Conservation (phyloP, 2,329 filamentous ascomycete genomes). For the Ceratocystis cacaofunesta region DNA sequence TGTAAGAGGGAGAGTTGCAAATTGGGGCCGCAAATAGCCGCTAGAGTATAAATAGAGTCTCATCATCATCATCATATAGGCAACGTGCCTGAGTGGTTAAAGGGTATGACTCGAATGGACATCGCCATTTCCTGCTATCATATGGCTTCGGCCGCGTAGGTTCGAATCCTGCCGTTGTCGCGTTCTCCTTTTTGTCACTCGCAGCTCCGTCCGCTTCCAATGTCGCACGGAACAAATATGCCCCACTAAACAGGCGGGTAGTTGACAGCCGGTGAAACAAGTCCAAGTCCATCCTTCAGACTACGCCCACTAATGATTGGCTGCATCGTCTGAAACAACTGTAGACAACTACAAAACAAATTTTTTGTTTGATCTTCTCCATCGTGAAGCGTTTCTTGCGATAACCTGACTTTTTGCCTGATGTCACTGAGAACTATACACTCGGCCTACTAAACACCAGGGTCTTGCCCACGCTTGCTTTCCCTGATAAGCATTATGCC, state of each 20-base stretch:
- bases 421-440: background rate
- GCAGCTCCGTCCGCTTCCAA: background rate
- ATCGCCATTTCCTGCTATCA: slow-evolving; percentile 8
- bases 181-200: background rate
- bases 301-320: background rate
- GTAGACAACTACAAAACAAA: background rate
- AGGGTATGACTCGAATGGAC: slow-evolving; percentile 14
- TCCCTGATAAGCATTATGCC: background rate
- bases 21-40: no score
- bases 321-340: background rate
- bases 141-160: slow-evolving; percentile 15
- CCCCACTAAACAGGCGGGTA: background rate
- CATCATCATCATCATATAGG: no score
- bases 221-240: background rate
- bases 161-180: slow-evolving; percentile 15
- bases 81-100: slow-evolving; percentile 16
- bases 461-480: background rate
- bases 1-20: no score
- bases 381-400: background rate
- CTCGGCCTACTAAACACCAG: background rate
- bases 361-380: slow-evolving; percentile 15
- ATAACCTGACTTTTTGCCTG: background rate
- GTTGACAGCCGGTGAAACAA: background rate
- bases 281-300: background rate
- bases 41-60: no score